Percentiles rank a stretch among this genome's conserved stretches.
These are phyloP conservation scores for Phialocephala subalpina DNA, from an alignment of 2,329 filamentous ascomycete species.

Conservation along the genomic window DNA sequence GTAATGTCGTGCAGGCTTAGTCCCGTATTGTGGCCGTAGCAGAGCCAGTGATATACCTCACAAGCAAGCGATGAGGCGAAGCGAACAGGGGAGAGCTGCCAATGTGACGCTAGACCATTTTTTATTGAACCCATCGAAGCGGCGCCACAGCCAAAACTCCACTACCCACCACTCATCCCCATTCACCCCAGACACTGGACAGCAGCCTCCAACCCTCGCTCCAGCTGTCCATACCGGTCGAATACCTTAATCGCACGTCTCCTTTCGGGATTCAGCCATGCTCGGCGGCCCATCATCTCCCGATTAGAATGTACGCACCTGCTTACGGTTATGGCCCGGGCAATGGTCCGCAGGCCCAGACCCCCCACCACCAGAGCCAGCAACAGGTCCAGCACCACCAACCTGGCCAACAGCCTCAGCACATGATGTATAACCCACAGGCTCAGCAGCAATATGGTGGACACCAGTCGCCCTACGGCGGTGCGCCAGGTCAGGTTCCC, in stretches of 20 bases:
- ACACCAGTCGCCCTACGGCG: slow-evolving; percentile 40
- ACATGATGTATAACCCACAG: slow-evolving; percentile 63
- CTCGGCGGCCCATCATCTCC: slow-evolving; percentile 18
- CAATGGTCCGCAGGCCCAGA: slow-evolving; percentile 32
- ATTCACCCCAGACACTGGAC: not conserved
- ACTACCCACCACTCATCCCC: not conserved
- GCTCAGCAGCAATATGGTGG: slow-evolving; percentile 38
- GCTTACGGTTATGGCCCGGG: slow-evolving; percentile 35
- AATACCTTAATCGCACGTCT: slow-evolving; percentile 19
- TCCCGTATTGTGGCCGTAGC: not conserved
- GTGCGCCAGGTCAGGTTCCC: slow-evolving; percentile 29
- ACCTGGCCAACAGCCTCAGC: slow-evolving; percentile 41
- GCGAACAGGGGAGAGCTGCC: too few species aligned
- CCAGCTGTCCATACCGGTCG: slow-evolving; percentile 9
- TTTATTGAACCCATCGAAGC: too few species aligned
- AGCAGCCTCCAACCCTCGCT: not conserved
- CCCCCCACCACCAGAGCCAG: slow-evolving; percentile 52
- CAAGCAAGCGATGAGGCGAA: not conserved
- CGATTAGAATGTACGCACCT: slow-evolving; percentile 37
- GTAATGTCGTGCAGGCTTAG: slow-evolving; percentile 5
- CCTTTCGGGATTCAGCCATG: slow-evolving; percentile 16
- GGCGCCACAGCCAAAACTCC: not conserved
- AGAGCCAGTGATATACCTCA: not conserved
- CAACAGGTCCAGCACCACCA: slow-evolving; percentile 34
- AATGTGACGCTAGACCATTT: too few species aligned